These are phyloP conservation scores for Nemania sp. DNA, from an alignment of 2,329 filamentous ascomycete species.

Conservation along the genomic window DNA sequence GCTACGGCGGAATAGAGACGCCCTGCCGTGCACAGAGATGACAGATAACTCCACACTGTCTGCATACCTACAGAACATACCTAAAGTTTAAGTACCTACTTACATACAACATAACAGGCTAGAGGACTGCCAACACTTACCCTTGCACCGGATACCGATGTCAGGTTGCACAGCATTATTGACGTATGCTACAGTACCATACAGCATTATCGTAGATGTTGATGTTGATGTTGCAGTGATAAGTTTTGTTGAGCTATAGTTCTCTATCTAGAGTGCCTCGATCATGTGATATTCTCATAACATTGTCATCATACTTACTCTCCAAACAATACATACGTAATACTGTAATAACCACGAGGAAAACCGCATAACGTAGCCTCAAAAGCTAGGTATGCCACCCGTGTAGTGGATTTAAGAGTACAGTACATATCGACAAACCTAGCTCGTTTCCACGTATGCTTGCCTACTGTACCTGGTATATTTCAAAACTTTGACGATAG, in stretches of 20 bases:
- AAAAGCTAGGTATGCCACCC: neutral
- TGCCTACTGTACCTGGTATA: neutral
- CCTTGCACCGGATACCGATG: constrained; percentile 31
- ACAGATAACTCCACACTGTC: constrained; percentile 15
- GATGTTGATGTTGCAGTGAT: no score
- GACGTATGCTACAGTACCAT: neutral
- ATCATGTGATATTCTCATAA: neutral
- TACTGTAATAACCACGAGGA: no score
- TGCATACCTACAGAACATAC: constrained; percentile 7
- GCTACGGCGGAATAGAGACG: constrained; percentile 3
- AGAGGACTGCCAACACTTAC: constrained; percentile 8
- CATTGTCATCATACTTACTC: no score
- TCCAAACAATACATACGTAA: neutral
- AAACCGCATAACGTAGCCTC: no score
- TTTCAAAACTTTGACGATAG: neutral
- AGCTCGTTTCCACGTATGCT: constrained; percentile 1
- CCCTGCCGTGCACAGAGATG: constrained; percentile 11
- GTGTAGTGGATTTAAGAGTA: neutral
- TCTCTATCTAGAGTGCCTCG: neutral
- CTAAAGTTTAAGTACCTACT: no score
- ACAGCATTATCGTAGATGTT: constrained; percentile 1
- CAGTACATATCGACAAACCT: no score
- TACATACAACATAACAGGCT: no score
- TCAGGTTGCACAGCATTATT: constrained; percentile 29
- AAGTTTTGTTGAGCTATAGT: neutral